phyloP scores from a whole-genome alignment of 441 rosid genomes.

The Bocquillonia castaneifolia region DNA sequence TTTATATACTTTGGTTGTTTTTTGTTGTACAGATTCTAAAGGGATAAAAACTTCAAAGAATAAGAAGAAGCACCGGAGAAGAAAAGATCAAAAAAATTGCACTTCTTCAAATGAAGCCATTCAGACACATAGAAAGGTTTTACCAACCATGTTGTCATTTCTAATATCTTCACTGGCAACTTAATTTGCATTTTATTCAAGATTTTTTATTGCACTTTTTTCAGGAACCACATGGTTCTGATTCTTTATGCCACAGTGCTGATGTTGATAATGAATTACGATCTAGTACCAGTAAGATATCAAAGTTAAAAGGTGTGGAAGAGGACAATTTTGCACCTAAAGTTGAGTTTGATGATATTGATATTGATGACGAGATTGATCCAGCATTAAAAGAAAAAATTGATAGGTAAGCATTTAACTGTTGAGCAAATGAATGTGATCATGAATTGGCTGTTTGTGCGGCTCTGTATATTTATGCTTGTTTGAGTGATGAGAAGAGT shows the following conservation, averaged over 20 bases:
- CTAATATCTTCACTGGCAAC: slow-evolving; percentile 11
- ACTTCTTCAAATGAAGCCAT: slow-evolving; percentile 31
- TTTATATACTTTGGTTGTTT: slow-evolving; percentile 11
- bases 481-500: not conserved
- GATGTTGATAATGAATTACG: slow-evolving; percentile 31
- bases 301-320: slow-evolving; percentile 40
- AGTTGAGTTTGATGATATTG: slow-evolving; percentile 62
- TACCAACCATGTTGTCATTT: slow-evolving; percentile 22
- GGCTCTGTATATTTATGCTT: not conserved
- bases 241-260: slow-evolving; percentile 31
- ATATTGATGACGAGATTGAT: slow-evolving; percentile 81
- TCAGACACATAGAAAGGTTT: slow-evolving; percentile 41
- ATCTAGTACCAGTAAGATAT: slow-evolving; percentile 34
- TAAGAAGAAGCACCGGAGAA: slow-evolving; percentile 70
- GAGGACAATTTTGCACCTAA: slow-evolving; percentile 43
- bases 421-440: not conserved
- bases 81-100: slow-evolving; percentile 52
- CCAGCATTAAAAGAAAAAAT: slow-evolving; percentile 76
- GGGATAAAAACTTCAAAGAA: slow-evolving; percentile 57
- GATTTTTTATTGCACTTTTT: not conserved
- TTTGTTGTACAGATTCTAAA: slow-evolving; percentile 61
- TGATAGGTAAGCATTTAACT: slow-evolving; percentile 56
- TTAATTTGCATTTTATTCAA: not conserved
- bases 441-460: not conserved
- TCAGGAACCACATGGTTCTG: slow-evolving; percentile 48